Percentiles rank a stretch among this genome's conserved stretches.
Evolutionary conservation across 768 basidiomycete species (phyloP).

Genomic region (Amanita pseudoporphyria): DNA sequence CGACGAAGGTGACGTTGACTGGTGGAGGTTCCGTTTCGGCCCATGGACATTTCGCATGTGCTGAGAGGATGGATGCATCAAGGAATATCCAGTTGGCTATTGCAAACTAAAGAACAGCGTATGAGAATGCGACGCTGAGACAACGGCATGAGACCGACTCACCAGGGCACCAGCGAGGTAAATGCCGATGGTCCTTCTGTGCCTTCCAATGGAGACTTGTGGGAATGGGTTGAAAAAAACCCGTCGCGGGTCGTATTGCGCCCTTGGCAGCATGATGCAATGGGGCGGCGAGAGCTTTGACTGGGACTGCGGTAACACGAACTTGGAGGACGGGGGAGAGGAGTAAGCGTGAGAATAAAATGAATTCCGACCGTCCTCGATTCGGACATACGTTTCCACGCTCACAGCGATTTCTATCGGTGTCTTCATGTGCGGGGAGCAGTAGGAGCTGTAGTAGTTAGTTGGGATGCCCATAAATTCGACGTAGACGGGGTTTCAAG

Average conservation of each 20-base stretch:
- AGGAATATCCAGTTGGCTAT: constrained; percentile 93
- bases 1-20: constrained; percentile 80
- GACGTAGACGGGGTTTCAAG: background rate
- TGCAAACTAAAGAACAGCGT: constrained; percentile 54
- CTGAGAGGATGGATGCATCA: constrained; percentile 86
- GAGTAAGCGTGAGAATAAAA: constrained; percentile 19
- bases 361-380: constrained; percentile 10
- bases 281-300: background rate
- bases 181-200: constrained; percentile 77
- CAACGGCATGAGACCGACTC: constrained; percentile 24
- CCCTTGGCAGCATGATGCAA: constrained; percentile 54
- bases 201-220: constrained; percentile 59
- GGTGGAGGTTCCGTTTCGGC: constrained; percentile 55
- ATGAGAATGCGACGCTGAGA: constrained; percentile 6
- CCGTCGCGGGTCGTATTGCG: constrained; percentile 77
- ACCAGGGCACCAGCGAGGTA: constrained; percentile 91
- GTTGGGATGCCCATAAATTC: background rate
- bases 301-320: background rate
- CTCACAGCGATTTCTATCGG: constrained; percentile 15
- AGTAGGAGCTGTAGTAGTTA: background rate
- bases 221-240: constrained; percentile 88
- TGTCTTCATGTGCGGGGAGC: background rate
- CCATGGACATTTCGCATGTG: constrained; percentile 71
- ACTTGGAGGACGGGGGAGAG: constrained; percentile 5
- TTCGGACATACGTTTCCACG: constrained; percentile 19